Evolutionary conservation across 2,329 filamentous ascomycete genomes (phyloP).

Genomic region (Colletotrichum spaethianum): DNA sequence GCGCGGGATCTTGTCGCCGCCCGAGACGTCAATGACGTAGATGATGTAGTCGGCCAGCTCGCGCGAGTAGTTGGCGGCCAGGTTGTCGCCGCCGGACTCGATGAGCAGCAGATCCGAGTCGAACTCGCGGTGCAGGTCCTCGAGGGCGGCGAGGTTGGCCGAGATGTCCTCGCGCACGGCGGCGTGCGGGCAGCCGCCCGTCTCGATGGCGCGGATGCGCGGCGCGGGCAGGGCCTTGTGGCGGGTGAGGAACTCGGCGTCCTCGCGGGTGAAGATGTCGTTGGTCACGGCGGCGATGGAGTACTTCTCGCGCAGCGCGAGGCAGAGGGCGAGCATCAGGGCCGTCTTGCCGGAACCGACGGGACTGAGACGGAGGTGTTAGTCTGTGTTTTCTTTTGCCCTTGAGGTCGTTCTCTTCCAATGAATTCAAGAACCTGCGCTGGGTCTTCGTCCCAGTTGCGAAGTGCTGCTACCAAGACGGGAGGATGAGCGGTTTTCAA

Average conservation of each 20-base stretch:
- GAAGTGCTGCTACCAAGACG: neutral
- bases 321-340: slow-evolving; percentile 94
- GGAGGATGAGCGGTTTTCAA: slow-evolving; percentile 22
- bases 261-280: slow-evolving; percentile 98
- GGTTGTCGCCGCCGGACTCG: slow-evolving; percentile 95
- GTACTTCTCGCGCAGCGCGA: slow-evolving; percentile 83
- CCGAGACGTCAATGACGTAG: slow-evolving; percentile 97
- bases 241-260: slow-evolving; percentile 95
- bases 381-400: neutral
- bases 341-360: slow-evolving; percentile 98
- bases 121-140: slow-evolving; percentile 88
- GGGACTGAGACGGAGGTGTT: slow-evolving; percentile 71
- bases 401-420: neutral
- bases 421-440: neutral
- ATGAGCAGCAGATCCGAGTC: slow-evolving; percentile 88
- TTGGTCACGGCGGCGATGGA: slow-evolving; percentile 97
- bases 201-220: slow-evolving; percentile 96
- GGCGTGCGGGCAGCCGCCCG: slow-evolving; percentile 95
- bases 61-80: slow-evolving; percentile 95
- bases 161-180: slow-evolving; percentile 98
- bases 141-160: slow-evolving; percentile 91
- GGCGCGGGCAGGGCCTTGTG: slow-evolving; percentile 85
- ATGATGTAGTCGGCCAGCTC: slow-evolving; percentile 98
- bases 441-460: neutral
- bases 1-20: slow-evolving; percentile 95